phyloP scores from a whole-genome alignment of 495 filamentous ascomycete species.

The Neurospora pannonica region DNA sequence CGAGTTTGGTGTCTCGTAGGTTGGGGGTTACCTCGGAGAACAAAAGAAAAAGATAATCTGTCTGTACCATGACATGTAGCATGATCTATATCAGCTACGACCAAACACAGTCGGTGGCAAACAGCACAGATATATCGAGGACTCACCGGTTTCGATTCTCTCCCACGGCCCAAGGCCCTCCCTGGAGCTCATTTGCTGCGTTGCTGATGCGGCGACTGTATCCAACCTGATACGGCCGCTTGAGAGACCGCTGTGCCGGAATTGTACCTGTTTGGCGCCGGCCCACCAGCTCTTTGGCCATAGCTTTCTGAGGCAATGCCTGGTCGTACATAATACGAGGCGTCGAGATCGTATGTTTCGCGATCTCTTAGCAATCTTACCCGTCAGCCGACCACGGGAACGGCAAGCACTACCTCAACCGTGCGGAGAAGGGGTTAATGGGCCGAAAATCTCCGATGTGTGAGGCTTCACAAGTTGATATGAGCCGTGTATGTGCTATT shows the following conservation, averaged over 20 bases:
- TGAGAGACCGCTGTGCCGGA: neutral
- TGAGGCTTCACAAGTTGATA: neutral
- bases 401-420: neutral
- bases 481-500: neutral
- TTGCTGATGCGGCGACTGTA: neutral
- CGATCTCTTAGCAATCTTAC: neutral
- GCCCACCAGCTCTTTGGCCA: neutral
- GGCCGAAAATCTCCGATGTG: neutral
- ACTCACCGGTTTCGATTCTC: neutral
- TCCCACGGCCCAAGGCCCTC: neutral
- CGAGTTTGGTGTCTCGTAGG: neutral
- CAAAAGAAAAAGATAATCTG: neutral
- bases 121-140: neutral
- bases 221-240: neutral
- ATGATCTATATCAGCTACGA: constrained; percentile 9
- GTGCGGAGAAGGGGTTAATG: neutral
- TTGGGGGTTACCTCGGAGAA: neutral
- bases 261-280: neutral
- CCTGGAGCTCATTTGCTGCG: neutral
- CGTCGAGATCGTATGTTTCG: neutral
- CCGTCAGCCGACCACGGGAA: neutral
- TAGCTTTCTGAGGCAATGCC: neutral
- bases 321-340: neutral
- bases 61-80: constrained; percentile 18
- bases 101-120: neutral